A percentile compares a stretch with the other conserved stretches of the same genome.
Evolutionary conservation across 352 stramenopile genomes (phyloP).

Genomic region (Globisporangium barbulae): DNA sequence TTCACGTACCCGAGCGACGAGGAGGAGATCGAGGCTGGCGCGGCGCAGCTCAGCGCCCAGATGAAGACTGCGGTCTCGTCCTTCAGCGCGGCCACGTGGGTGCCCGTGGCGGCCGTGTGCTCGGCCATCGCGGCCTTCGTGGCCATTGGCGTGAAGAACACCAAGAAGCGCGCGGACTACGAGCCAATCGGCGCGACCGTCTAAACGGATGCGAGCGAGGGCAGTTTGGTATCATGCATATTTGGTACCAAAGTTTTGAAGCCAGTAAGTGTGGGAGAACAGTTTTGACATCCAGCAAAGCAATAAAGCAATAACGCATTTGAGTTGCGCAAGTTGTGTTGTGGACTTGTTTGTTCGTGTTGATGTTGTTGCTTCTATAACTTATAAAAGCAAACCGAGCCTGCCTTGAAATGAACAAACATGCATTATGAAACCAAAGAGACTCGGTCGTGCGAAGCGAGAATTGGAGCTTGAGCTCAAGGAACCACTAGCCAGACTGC

Average conservation of each 20-base stretch:
- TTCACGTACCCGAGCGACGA: conserved; percentile 70
- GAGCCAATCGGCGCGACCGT: conserved; percentile 32
- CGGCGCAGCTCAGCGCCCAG: conserved; percentile 8
- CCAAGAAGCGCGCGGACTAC: conserved; percentile 41
- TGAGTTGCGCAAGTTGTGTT: too few species aligned
- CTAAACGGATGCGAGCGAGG: conserved; percentile 11
- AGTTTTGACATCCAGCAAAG: too few species aligned
- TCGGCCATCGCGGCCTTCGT: conserved; percentile 31
- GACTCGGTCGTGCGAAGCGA: too few species aligned
- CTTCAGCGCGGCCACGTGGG: conserved; percentile 17
- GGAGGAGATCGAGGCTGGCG: conserved; percentile 53
- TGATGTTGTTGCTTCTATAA: too few species aligned
- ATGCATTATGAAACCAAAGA: too few species aligned
- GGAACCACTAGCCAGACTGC: too few species aligned
- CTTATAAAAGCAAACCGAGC: too few species aligned
- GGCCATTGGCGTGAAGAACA: conserved; percentile 38
- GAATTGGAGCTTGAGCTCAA: too few species aligned
- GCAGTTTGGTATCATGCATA: conserved; percentile 2
- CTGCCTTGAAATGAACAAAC: too few species aligned
- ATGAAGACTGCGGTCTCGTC: neutral
- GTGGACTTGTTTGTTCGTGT: too few species aligned
- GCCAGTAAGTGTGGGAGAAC: too few species aligned
- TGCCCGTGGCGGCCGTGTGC: conserved; percentile 24
- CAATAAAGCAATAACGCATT: too few species aligned
- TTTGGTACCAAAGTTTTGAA: neutral